Evolutionary conservation across 2,329 filamentous ascomycete genomes (phyloP).

Genomic region (Exutisphaerella laricina): DNA sequence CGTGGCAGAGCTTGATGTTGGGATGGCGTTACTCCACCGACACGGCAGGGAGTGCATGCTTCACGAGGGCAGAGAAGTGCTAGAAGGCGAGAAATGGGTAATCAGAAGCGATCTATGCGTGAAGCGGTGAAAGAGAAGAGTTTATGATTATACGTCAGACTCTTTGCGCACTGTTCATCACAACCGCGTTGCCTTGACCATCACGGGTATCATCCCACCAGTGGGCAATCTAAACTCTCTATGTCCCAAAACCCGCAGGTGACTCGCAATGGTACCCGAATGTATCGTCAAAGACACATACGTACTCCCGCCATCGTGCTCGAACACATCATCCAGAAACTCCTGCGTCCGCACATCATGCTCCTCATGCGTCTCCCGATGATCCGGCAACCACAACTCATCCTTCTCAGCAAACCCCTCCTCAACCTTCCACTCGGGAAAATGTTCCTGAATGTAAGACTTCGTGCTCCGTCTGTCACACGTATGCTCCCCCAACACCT

Average conservation of each 20-base stretch:
- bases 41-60: slow-evolving; percentile 86
- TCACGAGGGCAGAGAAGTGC: slow-evolving; percentile 79
- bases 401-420: slow-evolving; percentile 56
- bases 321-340: slow-evolving; percentile 52
- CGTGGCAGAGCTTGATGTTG: slow-evolving; percentile 69
- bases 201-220: slow-evolving; percentile 48
- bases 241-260: slow-evolving; percentile 45
- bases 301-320: slow-evolving; percentile 38
- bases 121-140: slow-evolving; percentile 37
- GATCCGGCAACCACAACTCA: slow-evolving; percentile 40
- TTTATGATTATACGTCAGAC: too few species aligned
- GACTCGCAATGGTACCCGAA: slow-evolving; percentile 53
- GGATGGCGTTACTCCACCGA: slow-evolving; percentile 78
- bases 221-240: slow-evolving; percentile 44
- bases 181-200: slow-evolving; percentile 39
- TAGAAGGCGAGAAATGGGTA: slow-evolving; percentile 82
- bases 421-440: slow-evolving; percentile 55
- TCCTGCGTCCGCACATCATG: slow-evolving; percentile 18
- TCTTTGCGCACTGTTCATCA: neutral
- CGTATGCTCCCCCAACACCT: slow-evolving; percentile 62
- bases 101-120: slow-evolving; percentile 77
- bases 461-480: slow-evolving; percentile 58
- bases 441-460: slow-evolving; percentile 48
- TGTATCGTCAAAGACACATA: slow-evolving; percentile 54
- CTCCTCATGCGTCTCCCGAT: slow-evolving; percentile 21